phyloP scores from a whole-genome alignment of 805 yeast genomes.

The Metschnikowia kunwiensis region DNA sequence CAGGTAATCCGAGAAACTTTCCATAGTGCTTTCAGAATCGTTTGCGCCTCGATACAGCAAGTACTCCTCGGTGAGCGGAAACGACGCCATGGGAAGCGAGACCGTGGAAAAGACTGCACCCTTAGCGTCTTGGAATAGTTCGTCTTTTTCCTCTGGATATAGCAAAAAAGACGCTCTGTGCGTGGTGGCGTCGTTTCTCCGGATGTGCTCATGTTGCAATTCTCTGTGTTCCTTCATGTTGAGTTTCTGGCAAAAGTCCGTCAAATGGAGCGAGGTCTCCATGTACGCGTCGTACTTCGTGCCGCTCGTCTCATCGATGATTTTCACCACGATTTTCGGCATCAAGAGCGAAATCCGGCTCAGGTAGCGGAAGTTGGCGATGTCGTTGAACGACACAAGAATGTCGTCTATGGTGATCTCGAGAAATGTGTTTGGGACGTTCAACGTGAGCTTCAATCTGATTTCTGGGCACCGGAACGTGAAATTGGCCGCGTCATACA shows the following conservation, averaged over 20 bases:
- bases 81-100: conserved; percentile 59
- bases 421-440: conserved; percentile 16
- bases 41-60: neutral
- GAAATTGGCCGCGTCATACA: conserved; percentile 69
- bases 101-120: conserved; percentile 59
- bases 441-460: conserved; percentile 38
- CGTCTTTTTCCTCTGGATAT: conserved; percentile 46
- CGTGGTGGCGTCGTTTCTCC: conserved; percentile 75
- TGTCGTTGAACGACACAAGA: conserved; percentile 56
- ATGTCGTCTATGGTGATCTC: conserved; percentile 22
- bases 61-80: conserved; percentile 49
- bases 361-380: conserved; percentile 65
- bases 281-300: conserved; percentile 36
- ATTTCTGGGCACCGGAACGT: conserved; percentile 53
- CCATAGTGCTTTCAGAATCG: conserved; percentile 6
- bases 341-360: conserved; percentile 49
- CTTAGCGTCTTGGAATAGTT: conserved; percentile 44
- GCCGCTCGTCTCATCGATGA: conserved; percentile 20
- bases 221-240: conserved; percentile 44
- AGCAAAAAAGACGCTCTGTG: conserved; percentile 76
- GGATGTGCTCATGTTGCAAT: conserved; percentile 63
- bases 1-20: conserved; percentile 12
- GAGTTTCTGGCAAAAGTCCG: conserved; percentile 56
- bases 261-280: conserved; percentile 55
- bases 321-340: conserved; percentile 41